phyloP scores from a whole-genome alignment of 352 stramenopile species.

The Globisporangium cylindrosporum region DNA sequence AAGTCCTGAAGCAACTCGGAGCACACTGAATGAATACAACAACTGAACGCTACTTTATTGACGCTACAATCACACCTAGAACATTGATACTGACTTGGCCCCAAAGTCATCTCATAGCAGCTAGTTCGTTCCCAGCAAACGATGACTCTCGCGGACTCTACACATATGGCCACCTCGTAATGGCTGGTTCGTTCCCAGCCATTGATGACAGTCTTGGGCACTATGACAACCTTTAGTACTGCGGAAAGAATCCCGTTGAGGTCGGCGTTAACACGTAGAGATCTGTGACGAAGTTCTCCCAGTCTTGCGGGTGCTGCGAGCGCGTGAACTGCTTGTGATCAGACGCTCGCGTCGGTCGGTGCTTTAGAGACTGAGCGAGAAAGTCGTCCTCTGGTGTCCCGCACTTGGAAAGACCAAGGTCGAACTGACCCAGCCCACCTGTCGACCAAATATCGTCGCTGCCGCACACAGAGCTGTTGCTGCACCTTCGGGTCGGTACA shows the following conservation, averaged over 20 bases:
- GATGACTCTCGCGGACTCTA: neutral
- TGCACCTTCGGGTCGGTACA: neutral
- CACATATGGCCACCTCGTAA: neutral
- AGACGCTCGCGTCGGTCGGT: slow-evolving; percentile 4
- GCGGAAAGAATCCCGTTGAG: neutral
- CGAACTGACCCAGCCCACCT: neutral
- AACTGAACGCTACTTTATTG: neutral
- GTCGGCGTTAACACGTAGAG: slow-evolving; percentile 10
- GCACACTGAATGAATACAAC: neutral
- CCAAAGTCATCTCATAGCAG: neutral
- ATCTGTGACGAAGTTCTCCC: slow-evolving; percentile 14
- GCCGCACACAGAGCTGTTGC: neutral
- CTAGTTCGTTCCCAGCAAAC: neutral
- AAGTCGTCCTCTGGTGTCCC: neutral
- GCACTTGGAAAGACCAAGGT: slow-evolving; percentile 3
- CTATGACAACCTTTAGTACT: neutral
- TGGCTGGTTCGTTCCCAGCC: neutral
- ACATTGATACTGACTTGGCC: neutral
- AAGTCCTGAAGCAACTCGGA: neutral
- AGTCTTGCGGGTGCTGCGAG: slow-evolving; percentile 6
- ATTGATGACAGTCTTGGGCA: neutral
- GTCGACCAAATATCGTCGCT: slow-evolving; percentile 5
- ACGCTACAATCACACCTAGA: neutral
- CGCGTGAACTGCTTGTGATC: slow-evolving; percentile 9
- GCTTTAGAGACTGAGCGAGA: neutral